Base-by-base conservation (phyloP, 106 monocot genomes). In the Vanilla planifolia region DNA sequence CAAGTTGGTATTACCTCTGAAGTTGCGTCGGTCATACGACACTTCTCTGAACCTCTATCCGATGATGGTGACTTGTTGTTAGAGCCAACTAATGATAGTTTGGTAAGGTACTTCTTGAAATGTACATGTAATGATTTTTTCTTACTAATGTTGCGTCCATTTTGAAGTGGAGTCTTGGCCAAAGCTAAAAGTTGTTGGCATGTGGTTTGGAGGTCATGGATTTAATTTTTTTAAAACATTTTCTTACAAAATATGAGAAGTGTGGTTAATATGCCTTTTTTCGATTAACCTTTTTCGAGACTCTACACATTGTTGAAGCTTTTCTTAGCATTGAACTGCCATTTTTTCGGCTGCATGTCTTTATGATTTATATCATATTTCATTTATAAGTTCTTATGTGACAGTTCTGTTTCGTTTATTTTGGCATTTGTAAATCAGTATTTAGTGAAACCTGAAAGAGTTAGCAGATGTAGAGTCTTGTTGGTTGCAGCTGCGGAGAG, bases 401-500 rank as follows among this genome's bases (percentile, higher is more conserved):
- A 20, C 19, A 57, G 33, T 57, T 16, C 8, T 7, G 21, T 57
- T 17, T 0, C 53, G 6, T 35, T 50, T 61, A 55, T 44, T 63
- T 30, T 43, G 2, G 25, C 28, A 55, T 57, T 48, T 48, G 35
- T 60, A 21, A 33, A 70, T 21, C 76, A 93, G 88, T 72, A 71
- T 74, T 36, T 82, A 17, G 56, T 59, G 16, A 73, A 85, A 70
- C 58, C 64, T 60, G 76, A 81, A 64, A 64, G 55, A 48, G 34
- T 62, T 45, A 81, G 48, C 47, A 69, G 55, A 32, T 84, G 77
- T n/a, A 75, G 59, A 44, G 67, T 98, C 43, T 77, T 91, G 51
- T 55, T 98, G 30, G 36, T 98, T 73, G 96, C 96, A 42, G 59
- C 77, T 44, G 87, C 87, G n/a, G 70, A 80, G 20, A 81, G 65